A percentile compares a stretch with the other conserved stretches of the same genome.
Evolutionary conservation across 176 grass and related monocot species (phyloP).

Genomic region (Ensete ventricosum): DNA sequence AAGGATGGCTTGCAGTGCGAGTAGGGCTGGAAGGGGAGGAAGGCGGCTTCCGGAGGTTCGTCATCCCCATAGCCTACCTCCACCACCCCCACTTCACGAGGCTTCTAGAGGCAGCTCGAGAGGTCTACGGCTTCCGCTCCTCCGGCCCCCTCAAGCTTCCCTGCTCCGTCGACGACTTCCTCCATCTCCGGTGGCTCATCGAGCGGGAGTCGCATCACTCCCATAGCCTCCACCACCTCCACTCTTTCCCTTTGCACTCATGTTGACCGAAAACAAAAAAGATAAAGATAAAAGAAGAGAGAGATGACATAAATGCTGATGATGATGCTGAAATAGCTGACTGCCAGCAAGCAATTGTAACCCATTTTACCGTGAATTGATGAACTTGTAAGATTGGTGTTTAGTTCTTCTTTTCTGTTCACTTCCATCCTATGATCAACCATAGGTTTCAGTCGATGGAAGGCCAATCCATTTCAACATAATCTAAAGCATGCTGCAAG

Average conservation of each 20-base stretch:
- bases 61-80: conserved; percentile 87
- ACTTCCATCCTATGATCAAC: too few relatives aligned
- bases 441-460: too few relatives aligned
- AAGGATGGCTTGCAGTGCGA: conserved; percentile 61
- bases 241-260: conserved; percentile 44
- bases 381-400: too few relatives aligned
- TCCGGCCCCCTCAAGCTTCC: conserved; percentile 53
- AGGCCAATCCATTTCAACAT: too few relatives aligned
- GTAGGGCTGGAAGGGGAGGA: conserved; percentile 42
- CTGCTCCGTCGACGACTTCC: conserved; percentile 78
- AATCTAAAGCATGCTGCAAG: too few relatives aligned
- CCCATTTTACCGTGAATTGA: too few relatives aligned
- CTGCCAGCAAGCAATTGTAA: too few relatives aligned
- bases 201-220: conserved; percentile 50
- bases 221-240: conserved; percentile 22
- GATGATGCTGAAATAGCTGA: too few relatives aligned
- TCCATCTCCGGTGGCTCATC: conserved; percentile 50
- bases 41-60: conserved; percentile 37
- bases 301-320: too few relatives aligned
- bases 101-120: conserved; percentile 53
- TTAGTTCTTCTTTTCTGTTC: too few relatives aligned
- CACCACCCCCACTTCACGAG: conserved; percentile 54
- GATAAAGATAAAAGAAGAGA: too few relatives aligned
- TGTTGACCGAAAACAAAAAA: conserved; percentile 1
- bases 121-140: conserved; percentile 64